Conservation (phyloP, 2,329 filamentous ascomycete species). For the Clonostachys rhizophaga region DNA sequence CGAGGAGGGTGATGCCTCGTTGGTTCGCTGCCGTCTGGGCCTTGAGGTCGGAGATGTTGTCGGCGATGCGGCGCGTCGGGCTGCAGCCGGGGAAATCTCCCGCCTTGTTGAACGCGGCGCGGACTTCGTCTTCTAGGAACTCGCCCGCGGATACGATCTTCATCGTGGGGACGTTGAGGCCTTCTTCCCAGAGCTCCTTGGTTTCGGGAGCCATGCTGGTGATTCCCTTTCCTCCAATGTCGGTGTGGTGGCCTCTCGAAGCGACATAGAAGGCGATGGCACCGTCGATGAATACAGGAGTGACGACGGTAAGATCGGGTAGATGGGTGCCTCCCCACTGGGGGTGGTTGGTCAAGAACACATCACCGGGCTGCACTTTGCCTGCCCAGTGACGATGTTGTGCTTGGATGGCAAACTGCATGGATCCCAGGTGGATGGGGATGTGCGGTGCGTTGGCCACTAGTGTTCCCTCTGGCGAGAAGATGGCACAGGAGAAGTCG, state of each 20-base stretch:
- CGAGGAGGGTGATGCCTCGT: constrained; percentile 75
- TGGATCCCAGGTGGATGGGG: constrained; percentile 32
- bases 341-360: constrained; percentile 32
- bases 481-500: constrained; percentile 36
- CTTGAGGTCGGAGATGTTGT: constrained; percentile 83
- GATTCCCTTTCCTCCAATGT: constrained; percentile 29
- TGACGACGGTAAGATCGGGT: constrained; percentile 33
- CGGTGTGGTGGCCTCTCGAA: constrained; percentile 29
- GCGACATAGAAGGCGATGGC: constrained; percentile 37
- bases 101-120: too few species aligned
- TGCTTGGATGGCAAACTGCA: constrained; percentile 30
- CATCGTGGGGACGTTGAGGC: constrained; percentile 28
- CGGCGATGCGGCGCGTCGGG: constrained; percentile 65
- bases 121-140: constrained; percentile 20
- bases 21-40: constrained; percentile 83
- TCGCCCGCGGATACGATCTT: constrained; percentile 26
- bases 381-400: constrained; percentile 26
- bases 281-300: constrained; percentile 28
- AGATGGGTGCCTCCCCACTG: constrained; percentile 29
- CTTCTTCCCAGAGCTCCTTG: constrained; percentile 35
- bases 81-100: constrained; percentile 25
- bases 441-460: constrained; percentile 35
- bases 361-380: constrained; percentile 27
- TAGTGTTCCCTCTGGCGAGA: constrained; percentile 30
- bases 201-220: constrained; percentile 34